Conservation (phyloP, 148 eudicot genomes). For the Diospyros kaki region DNA sequence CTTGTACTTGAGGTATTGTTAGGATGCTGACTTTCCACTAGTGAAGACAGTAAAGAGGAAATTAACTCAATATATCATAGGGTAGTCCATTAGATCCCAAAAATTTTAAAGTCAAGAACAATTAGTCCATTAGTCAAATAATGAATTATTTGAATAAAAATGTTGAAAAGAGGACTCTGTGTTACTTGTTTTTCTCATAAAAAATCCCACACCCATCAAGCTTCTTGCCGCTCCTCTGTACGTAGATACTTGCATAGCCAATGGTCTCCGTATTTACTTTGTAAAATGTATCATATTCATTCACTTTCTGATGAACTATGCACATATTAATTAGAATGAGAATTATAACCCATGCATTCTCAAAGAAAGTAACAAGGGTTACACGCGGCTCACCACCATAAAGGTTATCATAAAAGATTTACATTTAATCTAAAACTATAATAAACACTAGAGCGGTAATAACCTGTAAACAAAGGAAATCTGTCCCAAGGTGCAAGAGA, state of each 20-base stretch:
- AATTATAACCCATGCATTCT: constrained; percentile 6
- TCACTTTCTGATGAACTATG: constrained; percentile 58
- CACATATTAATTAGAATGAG: neutral
- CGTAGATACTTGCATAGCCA: constrained; percentile 78
- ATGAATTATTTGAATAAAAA: neutral
- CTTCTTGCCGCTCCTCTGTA: constrained; percentile 74
- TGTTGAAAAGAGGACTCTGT: neutral
- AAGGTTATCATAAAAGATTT: neutral
- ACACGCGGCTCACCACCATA: neutral
- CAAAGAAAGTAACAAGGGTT: too few species aligned
- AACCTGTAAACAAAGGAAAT: constrained; percentile 92
- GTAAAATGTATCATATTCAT: constrained; percentile 85
- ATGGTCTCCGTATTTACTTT: constrained; percentile 46
- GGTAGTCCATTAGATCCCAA: neutral
- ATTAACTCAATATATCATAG: neutral
- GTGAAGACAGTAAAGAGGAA: neutral
- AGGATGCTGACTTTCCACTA: neutral
- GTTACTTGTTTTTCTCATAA: constrained; percentile 59
- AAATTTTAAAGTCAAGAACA: neutral
- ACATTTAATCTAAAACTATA: neutral
- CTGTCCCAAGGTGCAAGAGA: constrained; percentile 58
- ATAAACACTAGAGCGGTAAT: constrained; percentile 6
- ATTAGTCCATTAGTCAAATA: too few species aligned
- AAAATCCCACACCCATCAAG: constrained; percentile 95
- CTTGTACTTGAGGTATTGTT: neutral